Evolutionary conservation across 1,284 basidiomycete genomes (phyloP).

Genomic region (Thelephora terrestris): DNA sequence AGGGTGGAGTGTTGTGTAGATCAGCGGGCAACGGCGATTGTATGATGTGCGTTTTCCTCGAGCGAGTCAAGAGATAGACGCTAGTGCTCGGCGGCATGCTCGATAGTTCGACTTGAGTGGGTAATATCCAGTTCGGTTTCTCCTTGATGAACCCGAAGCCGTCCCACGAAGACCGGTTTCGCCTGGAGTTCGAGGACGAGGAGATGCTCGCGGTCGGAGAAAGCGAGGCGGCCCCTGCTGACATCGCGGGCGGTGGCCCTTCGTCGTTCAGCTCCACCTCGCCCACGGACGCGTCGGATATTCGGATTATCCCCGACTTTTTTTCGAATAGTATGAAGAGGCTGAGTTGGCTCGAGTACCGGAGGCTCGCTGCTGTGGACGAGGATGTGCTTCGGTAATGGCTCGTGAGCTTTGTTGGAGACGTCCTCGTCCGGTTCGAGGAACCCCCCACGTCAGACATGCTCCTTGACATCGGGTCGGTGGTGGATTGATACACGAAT

Average conservation of each 20-base stretch:
- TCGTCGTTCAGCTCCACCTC: slow-evolving; percentile 63
- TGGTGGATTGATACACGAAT: slow-evolving; percentile 60
- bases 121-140: slow-evolving; percentile 45
- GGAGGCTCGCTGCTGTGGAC: slow-evolving; percentile 17
- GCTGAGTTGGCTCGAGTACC: slow-evolving; percentile 57
- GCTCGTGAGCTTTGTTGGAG: slow-evolving; percentile 16
- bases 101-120: slow-evolving; percentile 39
- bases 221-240: slow-evolving; percentile 5
- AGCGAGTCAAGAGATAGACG: slow-evolving; percentile 57
- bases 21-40: slow-evolving; percentile 55
- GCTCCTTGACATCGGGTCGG: slow-evolving; percentile 37
- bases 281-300: slow-evolving; percentile 67
- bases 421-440: slow-evolving; percentile 12
- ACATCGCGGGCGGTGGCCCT: slow-evolving; percentile 14
- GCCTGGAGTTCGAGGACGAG: slow-evolving; percentile 19
- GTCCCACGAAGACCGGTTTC: slow-evolving; percentile 46
- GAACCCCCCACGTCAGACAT: slow-evolving; percentile 28
- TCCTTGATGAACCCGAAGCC: slow-evolving; percentile 32
- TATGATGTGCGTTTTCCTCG: slow-evolving; percentile 56
- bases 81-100: slow-evolving; percentile 18
- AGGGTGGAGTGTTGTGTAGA: slow-evolving; percentile 35
- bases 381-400: slow-evolving; percentile 20
- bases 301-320: slow-evolving; percentile 67
- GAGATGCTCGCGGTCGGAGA: slow-evolving; percentile 14
- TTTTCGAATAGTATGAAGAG: slow-evolving; percentile 77